These are phyloP conservation scores for Plasmodium gaboni DNA, from an alignment of 169 alveolate species.

Conservation along the genomic window DNA sequence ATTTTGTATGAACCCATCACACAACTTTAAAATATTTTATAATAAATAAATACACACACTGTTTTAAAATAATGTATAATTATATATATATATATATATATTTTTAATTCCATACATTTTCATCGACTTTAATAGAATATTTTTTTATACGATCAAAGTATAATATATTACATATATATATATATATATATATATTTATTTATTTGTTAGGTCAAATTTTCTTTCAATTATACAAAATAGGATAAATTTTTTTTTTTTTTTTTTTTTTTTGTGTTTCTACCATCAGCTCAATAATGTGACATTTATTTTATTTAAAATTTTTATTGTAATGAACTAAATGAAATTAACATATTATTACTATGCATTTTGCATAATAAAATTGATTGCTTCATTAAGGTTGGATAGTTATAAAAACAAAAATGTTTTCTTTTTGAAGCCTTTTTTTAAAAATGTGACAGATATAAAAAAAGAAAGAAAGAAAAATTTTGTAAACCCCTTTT, in stretches of 20 bases:
- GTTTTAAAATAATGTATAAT: too few relatives aligned
- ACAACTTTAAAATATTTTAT: too few relatives aligned
- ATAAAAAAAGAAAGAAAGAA: neutral
- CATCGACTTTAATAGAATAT: too few relatives aligned
- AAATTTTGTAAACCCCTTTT: neutral
- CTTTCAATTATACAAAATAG: neutral
- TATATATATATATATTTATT: constrained; percentile 2
- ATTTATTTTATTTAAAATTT: neutral
- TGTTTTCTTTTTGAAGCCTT: constrained; percentile 3
- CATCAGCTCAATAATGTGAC: neutral
- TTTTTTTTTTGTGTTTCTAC: neutral
- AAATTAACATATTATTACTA: constrained; percentile 4
- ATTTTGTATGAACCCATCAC: too few relatives aligned
- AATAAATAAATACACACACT: too few relatives aligned
- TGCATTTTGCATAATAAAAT: constrained; percentile 12
- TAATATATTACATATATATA: neutral
- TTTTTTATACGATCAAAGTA: too few relatives aligned
- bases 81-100: too few relatives aligned
- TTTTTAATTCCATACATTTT: too few relatives aligned
- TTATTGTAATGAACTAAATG: constrained; percentile 3
- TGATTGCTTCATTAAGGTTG: constrained; percentile 1
- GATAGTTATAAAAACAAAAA: neutral
- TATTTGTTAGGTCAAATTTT: neutral
- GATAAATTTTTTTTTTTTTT: neutral
- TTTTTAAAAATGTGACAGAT: neutral